These are phyloP conservation scores for Rubus parviflorus DNA, from an alignment of 306 rosid genomes.

Conservation along the genomic window DNA sequence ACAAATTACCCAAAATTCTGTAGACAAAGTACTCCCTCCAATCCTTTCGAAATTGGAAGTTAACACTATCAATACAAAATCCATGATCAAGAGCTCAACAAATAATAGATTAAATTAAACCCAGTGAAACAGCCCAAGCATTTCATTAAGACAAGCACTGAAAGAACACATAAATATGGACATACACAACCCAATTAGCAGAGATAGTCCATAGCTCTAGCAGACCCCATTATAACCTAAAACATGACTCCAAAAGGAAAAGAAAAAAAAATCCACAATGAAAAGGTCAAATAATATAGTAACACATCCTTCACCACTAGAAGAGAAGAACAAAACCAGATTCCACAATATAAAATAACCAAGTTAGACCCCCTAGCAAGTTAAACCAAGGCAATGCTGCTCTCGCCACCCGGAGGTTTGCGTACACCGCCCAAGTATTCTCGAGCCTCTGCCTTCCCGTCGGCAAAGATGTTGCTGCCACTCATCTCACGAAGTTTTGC, in stretches of 20 bases:
- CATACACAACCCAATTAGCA: slow-evolving; percentile 88
- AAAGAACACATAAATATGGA: slow-evolving; percentile 58
- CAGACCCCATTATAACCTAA: slow-evolving; percentile 65
- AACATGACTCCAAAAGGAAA: slow-evolving; percentile 38
- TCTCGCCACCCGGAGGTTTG: slow-evolving; percentile 99
- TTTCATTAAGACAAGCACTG: slow-evolving; percentile 49
- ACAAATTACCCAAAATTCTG: no score
- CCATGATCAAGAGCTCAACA: background rate
- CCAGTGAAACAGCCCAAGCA: slow-evolving; percentile 55
- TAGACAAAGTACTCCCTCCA: background rate
- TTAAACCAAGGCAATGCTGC: slow-evolving; percentile 96
- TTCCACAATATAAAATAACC: slow-evolving; percentile 30
- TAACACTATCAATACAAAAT: background rate
- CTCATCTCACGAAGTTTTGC: slow-evolving; percentile 93
- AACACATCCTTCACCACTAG: slow-evolving; percentile 50
- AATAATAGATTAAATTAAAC: slow-evolving; percentile 15
- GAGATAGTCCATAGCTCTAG: slow-evolving; percentile 51
- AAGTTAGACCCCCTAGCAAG: slow-evolving; percentile 76
- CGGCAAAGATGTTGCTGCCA: slow-evolving; percentile 95
- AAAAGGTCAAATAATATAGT: slow-evolving; percentile 70
- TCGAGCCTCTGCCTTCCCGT: slow-evolving; percentile 87
- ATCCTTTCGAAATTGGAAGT: background rate
- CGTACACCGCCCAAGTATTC: slow-evolving; percentile 93
- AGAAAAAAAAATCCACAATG: slow-evolving; percentile 57
- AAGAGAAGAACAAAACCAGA: slow-evolving; percentile 56